These are phyloP conservation scores for Cordyceps cicadae DNA, from an alignment of 2,329 filamentous ascomycete genomes.

Conservation along the genomic window DNA sequence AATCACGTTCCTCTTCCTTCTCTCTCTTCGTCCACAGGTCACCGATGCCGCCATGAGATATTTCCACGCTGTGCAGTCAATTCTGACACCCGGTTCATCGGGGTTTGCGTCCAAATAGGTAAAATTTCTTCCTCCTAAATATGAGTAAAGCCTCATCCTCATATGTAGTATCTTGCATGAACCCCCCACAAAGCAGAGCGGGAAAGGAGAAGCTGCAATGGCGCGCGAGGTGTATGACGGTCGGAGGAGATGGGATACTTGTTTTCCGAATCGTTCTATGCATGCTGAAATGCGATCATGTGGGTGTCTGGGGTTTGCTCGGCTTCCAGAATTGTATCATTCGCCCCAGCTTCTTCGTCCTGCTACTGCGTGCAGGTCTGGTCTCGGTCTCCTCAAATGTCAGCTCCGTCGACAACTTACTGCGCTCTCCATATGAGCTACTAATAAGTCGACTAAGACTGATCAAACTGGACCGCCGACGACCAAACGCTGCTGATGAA, in stretches of 20 bases:
- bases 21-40: neutral
- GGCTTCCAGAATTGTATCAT: conserved; percentile 74
- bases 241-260: neutral
- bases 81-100: neutral
- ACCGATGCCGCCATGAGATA: neutral
- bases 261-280: neutral
- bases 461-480: conserved; percentile 66
- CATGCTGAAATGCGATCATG: conserved; percentile 16
- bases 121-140: neutral
- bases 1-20: neutral
- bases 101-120: neutral
- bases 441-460: conserved; percentile 71
- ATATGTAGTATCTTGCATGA: neutral
- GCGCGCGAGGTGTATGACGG: neutral
- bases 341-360: conserved; percentile 61
- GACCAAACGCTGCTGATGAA: conserved; percentile 54
- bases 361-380: conserved; percentile 52
- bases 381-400: conserved; percentile 45
- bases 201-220: neutral
- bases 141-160: neutral
- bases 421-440: conserved; percentile 64
- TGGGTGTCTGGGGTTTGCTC: conserved; percentile 33
- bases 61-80: neutral
- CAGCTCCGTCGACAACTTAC: conserved; percentile 65
- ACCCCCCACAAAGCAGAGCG: neutral